phyloP scores from a whole-genome alignment of 495 filamentous ascomycete genomes.

The Penicillium angulare region DNA sequence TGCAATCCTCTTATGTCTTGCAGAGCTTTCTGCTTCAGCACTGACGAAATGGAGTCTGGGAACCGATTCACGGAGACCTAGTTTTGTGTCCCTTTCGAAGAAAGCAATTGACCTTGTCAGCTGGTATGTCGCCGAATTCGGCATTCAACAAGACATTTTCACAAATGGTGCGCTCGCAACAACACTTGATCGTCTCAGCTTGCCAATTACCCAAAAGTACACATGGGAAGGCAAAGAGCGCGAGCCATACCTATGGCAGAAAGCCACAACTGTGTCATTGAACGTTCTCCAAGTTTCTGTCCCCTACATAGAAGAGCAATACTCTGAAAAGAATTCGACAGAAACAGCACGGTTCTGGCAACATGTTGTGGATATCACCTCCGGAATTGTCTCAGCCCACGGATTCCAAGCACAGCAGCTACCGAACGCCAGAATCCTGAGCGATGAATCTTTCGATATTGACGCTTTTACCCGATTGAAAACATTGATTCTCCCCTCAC shows the following conservation, averaged over 20 bases:
- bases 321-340: conserved; percentile 26
- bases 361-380: conserved; percentile 35
- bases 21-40: conserved; percentile 61
- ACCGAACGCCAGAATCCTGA: conserved; percentile 22
- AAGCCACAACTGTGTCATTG: conserved; percentile 67
- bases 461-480: conserved; percentile 65
- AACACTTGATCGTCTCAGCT: conserved; percentile 61
- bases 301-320: conserved; percentile 56
- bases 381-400: conserved; percentile 41
- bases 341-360: conserved; percentile 43
- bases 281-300: conserved; percentile 67
- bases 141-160: conserved; percentile 64
- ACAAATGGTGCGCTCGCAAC: conserved; percentile 57
- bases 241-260: conserved; percentile 70
- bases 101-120: conserved; percentile 68
- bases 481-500: conserved; percentile 67
- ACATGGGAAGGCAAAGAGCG: conserved; percentile 57
- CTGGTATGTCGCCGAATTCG: conserved; percentile 60
- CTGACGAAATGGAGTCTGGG: conserved; percentile 52
- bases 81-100: conserved; percentile 84
- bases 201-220: conserved; percentile 75
- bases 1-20: conserved; percentile 63
- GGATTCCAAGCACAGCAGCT: conserved; percentile 32
- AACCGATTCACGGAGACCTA: conserved; percentile 51
- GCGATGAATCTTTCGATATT: conserved; percentile 75